These are phyloP conservation scores for Saturnispora kantuleensis DNA, from an alignment of 805 yeast species.

Conservation along the genomic window DNA sequence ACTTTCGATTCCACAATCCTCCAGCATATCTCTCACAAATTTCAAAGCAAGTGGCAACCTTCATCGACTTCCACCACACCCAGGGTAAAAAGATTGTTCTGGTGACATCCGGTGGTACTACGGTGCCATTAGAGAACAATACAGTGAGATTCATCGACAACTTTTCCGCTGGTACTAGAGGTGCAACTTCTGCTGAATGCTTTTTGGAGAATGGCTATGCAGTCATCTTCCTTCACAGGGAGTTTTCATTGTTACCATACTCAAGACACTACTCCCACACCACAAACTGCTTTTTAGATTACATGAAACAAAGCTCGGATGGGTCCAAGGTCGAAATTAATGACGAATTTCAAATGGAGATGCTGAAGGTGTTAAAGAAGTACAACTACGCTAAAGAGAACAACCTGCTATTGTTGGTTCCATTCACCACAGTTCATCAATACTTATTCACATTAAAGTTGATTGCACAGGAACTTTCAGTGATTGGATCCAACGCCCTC, in stretches of 20 bases:
- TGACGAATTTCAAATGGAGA: constrained; percentile 46
- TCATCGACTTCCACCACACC: constrained; percentile 46
- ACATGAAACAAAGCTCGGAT: constrained; percentile 43
- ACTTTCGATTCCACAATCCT: constrained; percentile 61
- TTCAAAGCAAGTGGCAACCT: constrained; percentile 44
- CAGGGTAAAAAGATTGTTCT: constrained; percentile 49
- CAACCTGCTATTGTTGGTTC: constrained; percentile 54
- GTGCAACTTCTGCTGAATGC: constrained; percentile 91
- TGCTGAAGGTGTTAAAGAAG: constrained; percentile 51
- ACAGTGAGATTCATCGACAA: constrained; percentile 96
- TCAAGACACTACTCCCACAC: constrained; percentile 85
- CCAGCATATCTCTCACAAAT: constrained; percentile 67
- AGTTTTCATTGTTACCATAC: constrained; percentile 84
- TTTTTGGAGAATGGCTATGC: constrained; percentile 81
- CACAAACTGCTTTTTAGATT: constrained; percentile 78
- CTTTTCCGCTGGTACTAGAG: constrained; percentile 96
- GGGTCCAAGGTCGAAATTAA: constrained; percentile 49
- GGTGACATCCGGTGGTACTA: constrained; percentile 95
- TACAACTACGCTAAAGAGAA: constrained; percentile 41
- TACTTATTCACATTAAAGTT: constrained; percentile 75
- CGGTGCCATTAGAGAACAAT: constrained; percentile 94
- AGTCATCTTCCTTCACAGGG: constrained; percentile 86
- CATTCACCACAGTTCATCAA: constrained; percentile 93
- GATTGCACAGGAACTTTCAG: constrained; percentile 50
- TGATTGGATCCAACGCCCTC: constrained; percentile 47